Evolutionary conservation across 2,329 filamentous ascomycete species (phyloP).

Genomic region (Aspergillus caelatus): DNA sequence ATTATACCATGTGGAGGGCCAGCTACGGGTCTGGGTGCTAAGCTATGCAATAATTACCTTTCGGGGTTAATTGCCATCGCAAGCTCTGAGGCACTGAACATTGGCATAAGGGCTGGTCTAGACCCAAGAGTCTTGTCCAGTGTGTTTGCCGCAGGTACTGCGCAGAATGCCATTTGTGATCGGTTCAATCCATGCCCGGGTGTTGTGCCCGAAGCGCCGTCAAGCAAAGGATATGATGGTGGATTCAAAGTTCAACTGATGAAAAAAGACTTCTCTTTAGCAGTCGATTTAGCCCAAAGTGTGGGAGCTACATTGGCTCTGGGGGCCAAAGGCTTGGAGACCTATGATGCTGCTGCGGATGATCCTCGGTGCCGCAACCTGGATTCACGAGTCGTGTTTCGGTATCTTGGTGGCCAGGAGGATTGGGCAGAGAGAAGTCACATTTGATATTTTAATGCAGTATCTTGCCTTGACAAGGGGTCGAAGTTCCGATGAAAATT

Average conservation of each 20-base stretch:
- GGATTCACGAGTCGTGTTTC: no score
- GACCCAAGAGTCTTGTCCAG: slow-evolving; percentile 57
- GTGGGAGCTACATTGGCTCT: slow-evolving; percentile 56
- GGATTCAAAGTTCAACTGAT: slow-evolving; percentile 64
- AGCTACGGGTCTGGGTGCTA: no score
- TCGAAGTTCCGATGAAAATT: no score
- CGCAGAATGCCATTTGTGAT: slow-evolving; percentile 56
- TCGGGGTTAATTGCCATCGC: slow-evolving; percentile 63
- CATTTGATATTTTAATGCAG: no score
- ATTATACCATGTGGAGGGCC: slow-evolving; percentile 61
- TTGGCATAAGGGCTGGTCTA: slow-evolving; percentile 61
- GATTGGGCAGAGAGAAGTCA: no score
- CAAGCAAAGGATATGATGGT: slow-evolving; percentile 53
- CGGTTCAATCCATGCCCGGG: slow-evolving; percentile 56
- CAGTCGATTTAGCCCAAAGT: slow-evolving; percentile 57
- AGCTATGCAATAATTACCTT: slow-evolving; percentile 65
- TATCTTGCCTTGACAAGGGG: no score
- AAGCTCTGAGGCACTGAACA: slow-evolving; percentile 61
- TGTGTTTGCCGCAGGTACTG: slow-evolving; percentile 56
- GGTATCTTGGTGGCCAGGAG: no score
- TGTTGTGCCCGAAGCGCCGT: slow-evolving; percentile 52
- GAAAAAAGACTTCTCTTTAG: slow-evolving; percentile 61
- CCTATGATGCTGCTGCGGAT: slow-evolving; percentile 56
- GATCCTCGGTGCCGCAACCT: no score
- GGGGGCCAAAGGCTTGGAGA: slow-evolving; percentile 53